Evolutionary conservation across 2,329 filamentous ascomycete species (phyloP).

Genomic region (Neonectria sp.): DNA sequence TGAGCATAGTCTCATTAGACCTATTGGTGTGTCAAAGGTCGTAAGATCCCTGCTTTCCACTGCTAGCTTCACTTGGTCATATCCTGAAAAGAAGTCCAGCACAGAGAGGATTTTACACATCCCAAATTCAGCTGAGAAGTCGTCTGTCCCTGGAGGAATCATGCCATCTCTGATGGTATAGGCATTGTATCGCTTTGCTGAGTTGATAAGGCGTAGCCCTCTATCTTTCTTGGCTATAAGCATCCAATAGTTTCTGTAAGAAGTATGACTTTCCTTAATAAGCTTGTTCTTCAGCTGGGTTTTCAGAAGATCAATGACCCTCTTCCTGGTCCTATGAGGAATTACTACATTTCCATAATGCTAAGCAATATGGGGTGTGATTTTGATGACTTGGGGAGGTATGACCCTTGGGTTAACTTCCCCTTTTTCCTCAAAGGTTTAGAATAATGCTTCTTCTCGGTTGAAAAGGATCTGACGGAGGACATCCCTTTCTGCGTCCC

Average conservation of each 20-base stretch:
- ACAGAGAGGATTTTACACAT: no score
- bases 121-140: no score
- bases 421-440: no score
- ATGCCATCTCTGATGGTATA: no score
- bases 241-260: no score
- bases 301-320: neutral
- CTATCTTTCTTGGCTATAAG: no score
- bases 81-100: constrained; percentile 11
- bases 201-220: no score
- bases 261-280: no score
- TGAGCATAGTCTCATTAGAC: neutral
- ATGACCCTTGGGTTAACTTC: neutral
- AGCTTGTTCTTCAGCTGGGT: no score
- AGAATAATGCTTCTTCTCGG: neutral
- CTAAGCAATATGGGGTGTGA: neutral
- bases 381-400: neutral
- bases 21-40: constrained; percentile 12
- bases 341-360: constrained; percentile 4
- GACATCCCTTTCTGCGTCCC: neutral
- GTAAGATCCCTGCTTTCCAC: constrained; percentile 6
- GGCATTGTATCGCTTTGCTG: no score
- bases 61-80: neutral
- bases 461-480: constrained; percentile 5
- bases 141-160: no score
- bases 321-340: neutral